phyloP scores from a whole-genome alignment of 305 asterid species.

The Fraxinus albicans region DNA sequence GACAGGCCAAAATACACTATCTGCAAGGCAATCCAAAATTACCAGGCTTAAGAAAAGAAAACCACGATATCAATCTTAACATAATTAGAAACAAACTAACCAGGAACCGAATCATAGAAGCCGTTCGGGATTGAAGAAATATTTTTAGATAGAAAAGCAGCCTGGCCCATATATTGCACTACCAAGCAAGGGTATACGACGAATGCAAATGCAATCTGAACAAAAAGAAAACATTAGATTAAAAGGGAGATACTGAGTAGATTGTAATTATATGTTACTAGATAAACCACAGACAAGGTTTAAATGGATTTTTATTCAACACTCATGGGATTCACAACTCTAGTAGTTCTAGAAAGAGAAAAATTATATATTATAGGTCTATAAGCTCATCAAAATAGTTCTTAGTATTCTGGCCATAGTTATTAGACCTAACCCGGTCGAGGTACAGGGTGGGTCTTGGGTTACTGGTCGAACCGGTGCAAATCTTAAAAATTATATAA shows the following conservation, averaged over 20 bases:
- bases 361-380: neutral
- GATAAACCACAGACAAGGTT: neutral
- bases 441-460: no score
- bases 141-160: conserved; percentile 84
- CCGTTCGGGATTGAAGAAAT: conserved; percentile 51
- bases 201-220: conserved; percentile 82
- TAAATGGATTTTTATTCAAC: neutral
- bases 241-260: conserved; percentile 8
- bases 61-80: neutral
- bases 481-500: no score
- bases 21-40: conserved; percentile 44
- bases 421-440: no score
- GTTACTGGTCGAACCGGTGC: no score
- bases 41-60: conserved; percentile 5
- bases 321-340: neutral
- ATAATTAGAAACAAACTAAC: conserved; percentile 43
- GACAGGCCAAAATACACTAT: conserved; percentile 61
- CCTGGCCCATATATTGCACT: conserved; percentile 98
- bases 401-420: neutral
- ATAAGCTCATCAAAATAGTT: conserved; percentile 12
- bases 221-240: conserved; percentile 19
- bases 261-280: neutral
- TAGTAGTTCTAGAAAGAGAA: neutral
- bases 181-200: conserved; percentile 89
- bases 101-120: conserved; percentile 84